Percentiles rank a stretch among this genome's conserved stretches.
These are phyloP conservation scores for Striga hermonthica DNA, from an alignment of 305 asterid species.

Conservation along the genomic window DNA sequence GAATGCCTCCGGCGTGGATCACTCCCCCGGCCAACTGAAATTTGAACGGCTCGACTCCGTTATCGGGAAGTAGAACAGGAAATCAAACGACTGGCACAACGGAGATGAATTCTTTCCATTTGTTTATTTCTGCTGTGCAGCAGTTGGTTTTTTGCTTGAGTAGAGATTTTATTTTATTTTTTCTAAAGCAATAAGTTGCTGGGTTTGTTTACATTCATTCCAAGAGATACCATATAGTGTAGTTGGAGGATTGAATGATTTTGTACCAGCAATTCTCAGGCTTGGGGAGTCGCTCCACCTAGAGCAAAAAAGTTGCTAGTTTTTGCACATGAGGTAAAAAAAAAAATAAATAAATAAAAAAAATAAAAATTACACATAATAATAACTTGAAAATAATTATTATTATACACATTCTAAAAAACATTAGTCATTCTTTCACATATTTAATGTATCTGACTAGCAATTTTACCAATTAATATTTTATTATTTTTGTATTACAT, in stretches of 20 bases:
- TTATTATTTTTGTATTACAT: no score
- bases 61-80: not conserved
- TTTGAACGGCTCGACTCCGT: not conserved
- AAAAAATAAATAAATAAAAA: no score
- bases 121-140: not conserved
- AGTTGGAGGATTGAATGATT: not conserved
- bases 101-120: not conserved
- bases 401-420: no score
- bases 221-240: not conserved
- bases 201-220: not conserved
- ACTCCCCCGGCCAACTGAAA: constrained; percentile 34
- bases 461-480: no score
- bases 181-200: not conserved
- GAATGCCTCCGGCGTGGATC: constrained; percentile 39
- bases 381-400: no score
- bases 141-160: not conserved
- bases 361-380: no score
- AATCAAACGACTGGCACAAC: not conserved
- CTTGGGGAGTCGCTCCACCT: not conserved
- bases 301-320: not conserved
- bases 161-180: not conserved
- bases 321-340: no score
- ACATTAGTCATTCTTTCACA: no score
- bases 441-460: no score
- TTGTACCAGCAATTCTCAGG: not conserved